Base-by-base conservation (phyloP, 2,329 filamentous ascomycete species). In the Cladophialophora chaetospira region DNA sequence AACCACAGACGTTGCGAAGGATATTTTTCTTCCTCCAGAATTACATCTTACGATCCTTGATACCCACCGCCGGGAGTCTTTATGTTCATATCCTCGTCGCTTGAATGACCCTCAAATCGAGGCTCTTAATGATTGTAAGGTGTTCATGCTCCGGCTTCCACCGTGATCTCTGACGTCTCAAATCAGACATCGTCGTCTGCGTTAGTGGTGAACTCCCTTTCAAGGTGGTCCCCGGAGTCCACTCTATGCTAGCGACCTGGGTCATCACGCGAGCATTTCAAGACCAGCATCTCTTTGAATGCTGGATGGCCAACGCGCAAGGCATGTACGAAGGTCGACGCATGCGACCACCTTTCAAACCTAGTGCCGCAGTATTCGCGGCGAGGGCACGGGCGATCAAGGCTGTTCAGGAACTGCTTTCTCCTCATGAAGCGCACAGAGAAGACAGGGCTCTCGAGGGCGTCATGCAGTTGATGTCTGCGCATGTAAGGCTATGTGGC, bases 111-210 rank as follows among this genome's bases (percentile, higher is more conserved):
- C 40, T 25, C 19, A 44, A 15, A 6, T 44, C 9, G 40, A 44
- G 21, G 40, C 26, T 25, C 40, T 44, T 13, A 23, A 44, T 26
- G 40, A 44, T n/a, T 44, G 40, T 44, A 44, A 44, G 40, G 19
- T 15, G 9, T 11, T 25, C n/a, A 17, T 26, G 40, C 40, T 6
- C 4, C 26, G 2, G 10, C 5, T 15, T 38, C 21, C 17, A 4
- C 3, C n/a, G n/a, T n/a, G n/a, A n/a, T n/a, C n/a, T 11, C 13
- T 19, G 15, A 25, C 40, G 10, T 13, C 21, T 25, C 40, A 44
- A 10, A n/a, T n/a, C n/a, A 44, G 40, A 44, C 40, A 44, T 44
- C 40, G 26, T 13, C 21, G n/a, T 44, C 19, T 23, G 23, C 8
- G 8, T 44, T 11, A 17, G 40, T n/a, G 40, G 26, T 25, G 40